These are phyloP conservation scores for Leccinellum luteum DNA, from an alignment of 768 basidiomycete species.

Conservation along the genomic window DNA sequence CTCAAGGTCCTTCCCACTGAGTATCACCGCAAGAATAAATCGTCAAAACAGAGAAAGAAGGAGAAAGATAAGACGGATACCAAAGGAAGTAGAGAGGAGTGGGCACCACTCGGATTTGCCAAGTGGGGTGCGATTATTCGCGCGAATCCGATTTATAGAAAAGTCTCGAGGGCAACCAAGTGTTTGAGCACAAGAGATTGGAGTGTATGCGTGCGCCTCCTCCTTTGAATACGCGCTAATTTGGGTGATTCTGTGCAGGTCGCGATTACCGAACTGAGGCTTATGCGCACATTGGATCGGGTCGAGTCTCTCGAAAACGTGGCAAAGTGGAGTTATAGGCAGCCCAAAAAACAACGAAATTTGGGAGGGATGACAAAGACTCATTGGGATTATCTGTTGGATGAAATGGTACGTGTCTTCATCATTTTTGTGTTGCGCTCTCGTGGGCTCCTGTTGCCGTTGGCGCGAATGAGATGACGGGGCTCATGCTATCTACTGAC, in stretches of 20 bases:
- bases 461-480: background rate
- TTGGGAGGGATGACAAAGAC: conserved; percentile 73
- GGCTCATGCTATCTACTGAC: conserved; percentile 12
- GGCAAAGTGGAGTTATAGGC: conserved; percentile 87
- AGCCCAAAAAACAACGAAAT: conserved; percentile 91
- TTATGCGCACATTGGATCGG: conserved; percentile 77
- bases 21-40: conserved; percentile 48
- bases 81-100: conserved; percentile 60
- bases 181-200: conserved; percentile 80
- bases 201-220: conserved; percentile 54
- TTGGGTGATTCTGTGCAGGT: conserved; percentile 43
- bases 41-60: conserved; percentile 49
- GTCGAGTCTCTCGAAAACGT: conserved; percentile 80
- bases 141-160: conserved; percentile 75
- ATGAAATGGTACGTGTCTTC: conserved; percentile 78
- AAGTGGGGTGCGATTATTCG: conserved; percentile 73
- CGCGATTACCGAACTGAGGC: conserved; percentile 73
- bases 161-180: conserved; percentile 67
- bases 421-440: background rate
- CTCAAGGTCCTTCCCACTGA: conserved; percentile 54
- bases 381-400: conserved; percentile 94
- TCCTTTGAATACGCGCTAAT: background rate
- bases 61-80: conserved; percentile 50
- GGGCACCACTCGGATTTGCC: conserved; percentile 60
- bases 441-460: background rate